Base-by-base conservation (phyloP, 768 basidiomycete genomes). In the Termitomyces sp. region DNA sequence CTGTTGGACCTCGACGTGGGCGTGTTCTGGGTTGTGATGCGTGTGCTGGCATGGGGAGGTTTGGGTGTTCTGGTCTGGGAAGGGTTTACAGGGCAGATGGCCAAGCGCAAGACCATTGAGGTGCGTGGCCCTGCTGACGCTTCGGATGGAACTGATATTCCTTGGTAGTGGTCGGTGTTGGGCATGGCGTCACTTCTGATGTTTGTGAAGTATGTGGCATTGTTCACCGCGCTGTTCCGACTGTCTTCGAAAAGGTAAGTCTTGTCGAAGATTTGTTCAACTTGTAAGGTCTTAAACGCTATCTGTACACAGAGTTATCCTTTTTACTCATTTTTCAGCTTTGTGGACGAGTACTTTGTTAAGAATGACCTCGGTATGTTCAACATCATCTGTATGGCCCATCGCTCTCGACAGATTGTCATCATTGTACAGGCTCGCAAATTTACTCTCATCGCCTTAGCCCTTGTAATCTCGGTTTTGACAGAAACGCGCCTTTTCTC, bases 21-120 rank as follows among this genome's bases (percentile, higher is more conserved):
- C 7, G 81, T 88, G 9, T 86, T 91, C 66, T 92, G 89, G 91
- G 76, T 90, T 15, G 76, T 88, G 36, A 85, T 91, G 75, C 76
- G 88, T 61, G 79, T 90, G 51, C 75, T 92, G 54, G 87, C 86
- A 3, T 83, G 85, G 63, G 87, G 84, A n/a, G 87, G 82, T n/a
- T 65, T 89, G 55, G 85, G 82, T 20, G 79, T 83, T 45, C 63
- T 89, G 47, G 70, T 82, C 20, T 86, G 88, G 86, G 84, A 85
- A 61, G 78, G 73, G 1, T 60, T 75, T 50, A 84, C 82, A 0
- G 81, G 82, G 4, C 78, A 85, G 65, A 67, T 83, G 60, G 73
- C 75, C 51, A 84, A 79, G 65, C 78, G 78, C 64, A 79, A 77
- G 63, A 72, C 75, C 30, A 79, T 88, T 37, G 88, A 89, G 78